Evolutionary conservation across 495 filamentous ascomycete species (phyloP).

Genomic region (Penicillium lagena): DNA sequence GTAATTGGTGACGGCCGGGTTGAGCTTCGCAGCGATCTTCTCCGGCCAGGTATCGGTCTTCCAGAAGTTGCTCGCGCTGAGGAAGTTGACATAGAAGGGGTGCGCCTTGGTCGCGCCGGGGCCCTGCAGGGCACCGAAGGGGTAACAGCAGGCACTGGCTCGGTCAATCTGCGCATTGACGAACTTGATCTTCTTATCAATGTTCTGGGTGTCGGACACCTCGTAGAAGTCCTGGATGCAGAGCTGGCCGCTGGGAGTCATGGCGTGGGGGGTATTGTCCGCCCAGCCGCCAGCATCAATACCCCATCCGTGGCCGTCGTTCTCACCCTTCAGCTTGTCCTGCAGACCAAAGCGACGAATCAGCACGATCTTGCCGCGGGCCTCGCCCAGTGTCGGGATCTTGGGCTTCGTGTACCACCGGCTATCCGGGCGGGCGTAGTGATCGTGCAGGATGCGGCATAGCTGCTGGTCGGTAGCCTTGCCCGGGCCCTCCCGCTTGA

Average conservation of each 20-base stretch:
- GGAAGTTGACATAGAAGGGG: constrained; percentile 86
- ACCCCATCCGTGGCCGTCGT: constrained; percentile 63
- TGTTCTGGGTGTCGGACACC: constrained; percentile 65
- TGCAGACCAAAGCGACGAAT: constrained; percentile 72
- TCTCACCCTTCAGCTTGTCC: constrained; percentile 50
- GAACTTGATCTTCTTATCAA: constrained; percentile 72
- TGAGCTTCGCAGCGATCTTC: constrained; percentile 83
- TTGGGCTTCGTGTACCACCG: constrained; percentile 74
- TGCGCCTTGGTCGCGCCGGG: constrained; percentile 29
- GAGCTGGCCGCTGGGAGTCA: constrained; percentile 64
- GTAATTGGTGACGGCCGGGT: constrained; percentile 79
- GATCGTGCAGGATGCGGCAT: constrained; percentile 58
- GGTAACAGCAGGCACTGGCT: constrained; percentile 46
- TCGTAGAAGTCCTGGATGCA: constrained; percentile 96
- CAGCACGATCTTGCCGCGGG: constrained; percentile 76
- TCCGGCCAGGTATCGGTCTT: constrained; percentile 88
- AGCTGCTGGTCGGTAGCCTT: constrained; percentile 75
- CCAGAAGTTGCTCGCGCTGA: constrained; percentile 91
- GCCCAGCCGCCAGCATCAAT: constrained; percentile 82
- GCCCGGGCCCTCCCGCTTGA: constrained; percentile 88
- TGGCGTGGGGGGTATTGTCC: constrained; percentile 78
- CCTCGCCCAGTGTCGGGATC: constrained; percentile 78
- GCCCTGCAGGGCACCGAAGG: constrained; percentile 29
- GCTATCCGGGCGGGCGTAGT: constrained; percentile 57
- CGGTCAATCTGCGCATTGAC: constrained; percentile 69